Evolutionary conservation across 257 asterid species (phyloP), one percentile per base, ranked within the genome.

Genomic region (Marsdenia floribunda): DNA sequence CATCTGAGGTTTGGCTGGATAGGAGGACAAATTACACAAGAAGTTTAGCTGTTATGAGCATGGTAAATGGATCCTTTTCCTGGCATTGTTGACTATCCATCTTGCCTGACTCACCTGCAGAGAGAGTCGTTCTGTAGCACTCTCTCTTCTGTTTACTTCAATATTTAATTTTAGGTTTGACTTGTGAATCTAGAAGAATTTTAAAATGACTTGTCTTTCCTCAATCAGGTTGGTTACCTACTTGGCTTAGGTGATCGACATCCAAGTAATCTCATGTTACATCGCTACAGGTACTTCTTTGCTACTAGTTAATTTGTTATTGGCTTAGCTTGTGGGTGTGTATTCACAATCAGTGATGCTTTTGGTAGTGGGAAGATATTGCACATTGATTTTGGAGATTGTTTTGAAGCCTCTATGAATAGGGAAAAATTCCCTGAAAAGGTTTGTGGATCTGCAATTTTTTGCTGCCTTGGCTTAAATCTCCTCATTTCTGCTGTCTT

Each of bases 331-430:
- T 71, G 37, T 4, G 67, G 53, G 61, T 80, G 63, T 61, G 66
- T 80, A 75, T 82, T 74, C 65, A 69, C 26, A 44, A 65, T 44
- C 61, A 50, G 14, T 69, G 42, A 24, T 73, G 60, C n/a, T 78
- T 83, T 55, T 81, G 65, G 76, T 91, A 94, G 99, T 87, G 99
- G 99, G 76, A 92, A 95, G 91, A 92, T 95, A 81, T 75, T 95
- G 90, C 99, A 95, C 81, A 95, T 95, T 21, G 98, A 95, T 79
- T 95, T 95, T 80, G 99, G 99, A 78, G 99, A 95, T 87, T 95
- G 99, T 90, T 95, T 95, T 88, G 99, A 95, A 87, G 99, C 99
- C 86, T 95, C 99, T 71, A 90, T 95, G 99, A 95, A 92, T 83
- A 85, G 99, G 47, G 98, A 95, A 84, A 95, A 95, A 80, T 95